These are phyloP conservation scores for Gynochthodes officinalis DNA, from an alignment of 257 asterid genomes.

Conservation along the genomic window DNA sequence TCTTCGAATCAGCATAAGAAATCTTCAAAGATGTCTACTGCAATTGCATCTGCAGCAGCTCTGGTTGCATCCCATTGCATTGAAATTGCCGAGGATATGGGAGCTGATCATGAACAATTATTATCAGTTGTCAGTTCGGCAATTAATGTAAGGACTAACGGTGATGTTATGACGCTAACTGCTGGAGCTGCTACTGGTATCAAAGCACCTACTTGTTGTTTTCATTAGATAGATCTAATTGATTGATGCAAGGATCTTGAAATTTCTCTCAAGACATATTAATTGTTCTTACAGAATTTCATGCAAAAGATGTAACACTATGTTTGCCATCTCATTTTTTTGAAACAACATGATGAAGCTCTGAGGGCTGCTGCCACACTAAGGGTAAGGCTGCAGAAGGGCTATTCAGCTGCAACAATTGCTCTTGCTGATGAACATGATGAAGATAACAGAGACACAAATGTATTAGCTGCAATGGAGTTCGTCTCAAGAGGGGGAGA, in stretches of 20 bases:
- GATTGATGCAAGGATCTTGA: too few relatives aligned
- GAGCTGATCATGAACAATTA: constrained; percentile 72
- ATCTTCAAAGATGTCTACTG: constrained; percentile 39
- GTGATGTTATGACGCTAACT: constrained; percentile 80
- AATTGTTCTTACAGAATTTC: not conserved
- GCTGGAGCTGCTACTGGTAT: constrained; percentile 95
- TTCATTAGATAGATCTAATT: not conserved
- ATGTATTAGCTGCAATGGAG: constrained; percentile 37
- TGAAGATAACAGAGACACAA: constrained; percentile 47
- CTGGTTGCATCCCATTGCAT: constrained; percentile 95
- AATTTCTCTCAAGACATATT: not conserved
- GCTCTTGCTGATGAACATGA: constrained; percentile 44
- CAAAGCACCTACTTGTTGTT: not conserved
- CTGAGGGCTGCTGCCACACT: constrained; percentile 79
- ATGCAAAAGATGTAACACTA: not conserved
- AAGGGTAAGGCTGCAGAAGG: constrained; percentile 57
- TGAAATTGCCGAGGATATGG: constrained; percentile 84
- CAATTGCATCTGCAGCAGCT: constrained; percentile 86
- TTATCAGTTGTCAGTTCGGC: constrained; percentile 65
- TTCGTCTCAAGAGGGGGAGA: constrained; percentile 70
- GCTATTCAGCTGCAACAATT: constrained; percentile 42
- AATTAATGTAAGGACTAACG: constrained; percentile 65
- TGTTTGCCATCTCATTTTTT: not conserved
- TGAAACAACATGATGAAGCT: constrained; percentile 36
- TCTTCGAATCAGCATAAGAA: constrained; percentile 33